These are phyloP conservation scores for Aplosporella prunicola DNA, from an alignment of 2,329 filamentous ascomycete species.

Conservation along the genomic window DNA sequence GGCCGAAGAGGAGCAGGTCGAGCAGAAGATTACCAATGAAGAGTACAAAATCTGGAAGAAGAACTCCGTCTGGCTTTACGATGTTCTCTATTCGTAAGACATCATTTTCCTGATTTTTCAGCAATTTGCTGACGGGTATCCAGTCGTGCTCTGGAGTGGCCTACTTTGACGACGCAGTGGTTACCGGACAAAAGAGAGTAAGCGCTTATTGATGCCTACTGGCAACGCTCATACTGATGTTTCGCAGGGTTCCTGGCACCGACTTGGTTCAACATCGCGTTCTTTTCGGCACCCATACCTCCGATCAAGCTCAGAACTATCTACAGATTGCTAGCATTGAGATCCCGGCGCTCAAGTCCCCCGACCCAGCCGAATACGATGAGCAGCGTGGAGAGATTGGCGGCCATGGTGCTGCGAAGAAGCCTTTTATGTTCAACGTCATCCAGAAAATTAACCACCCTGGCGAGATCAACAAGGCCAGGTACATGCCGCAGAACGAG, in stretches of 20 bases:
- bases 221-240: conserved; percentile 33
- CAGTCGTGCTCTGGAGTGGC: conserved; percentile 90
- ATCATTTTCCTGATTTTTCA: not conserved
- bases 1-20: conserved; percentile 62
- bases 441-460: conserved; percentile 95
- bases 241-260: conserved; percentile 58
- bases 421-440: conserved; percentile 78
- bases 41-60: conserved; percentile 99
- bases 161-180: conserved; percentile 95
- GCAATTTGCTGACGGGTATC: not conserved
- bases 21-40: conserved; percentile 91
- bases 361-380: conserved; percentile 78
- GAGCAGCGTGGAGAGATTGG: conserved; percentile 89
- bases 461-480: conserved; percentile 95
- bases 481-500: conserved; percentile 95
- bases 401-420: conserved; percentile 71
- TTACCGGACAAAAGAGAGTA: conserved; percentile 84
- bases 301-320: conserved; percentile 76
- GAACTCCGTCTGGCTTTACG: conserved; percentile 96
- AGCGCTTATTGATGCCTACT: conserved; percentile 15
- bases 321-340: conserved; percentile 91
- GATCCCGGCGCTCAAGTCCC: conserved; percentile 66
- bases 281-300: conserved; percentile 89
- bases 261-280: conserved; percentile 81
- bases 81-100: conserved; percentile 75